A percentile compares a stretch with the other conserved stretches of the same genome.
phyloP scores from a whole-genome alignment of 2,329 filamentous ascomycete species.

The Colletotrichum cuscutae region DNA sequence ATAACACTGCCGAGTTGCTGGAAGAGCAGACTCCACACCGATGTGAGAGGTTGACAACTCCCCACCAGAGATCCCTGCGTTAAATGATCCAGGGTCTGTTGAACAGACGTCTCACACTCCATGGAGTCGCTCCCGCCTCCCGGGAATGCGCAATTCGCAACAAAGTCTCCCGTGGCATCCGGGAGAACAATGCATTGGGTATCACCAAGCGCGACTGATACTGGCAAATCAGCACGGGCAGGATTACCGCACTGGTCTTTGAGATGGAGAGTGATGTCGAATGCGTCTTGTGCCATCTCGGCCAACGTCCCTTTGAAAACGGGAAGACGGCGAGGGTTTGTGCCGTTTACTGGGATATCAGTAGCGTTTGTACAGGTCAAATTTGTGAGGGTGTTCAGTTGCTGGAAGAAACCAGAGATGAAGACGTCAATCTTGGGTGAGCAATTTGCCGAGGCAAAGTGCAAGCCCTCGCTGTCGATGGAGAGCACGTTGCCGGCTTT shows the following conservation, averaged over 20 bases:
- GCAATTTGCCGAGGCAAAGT: conserved; percentile 48
- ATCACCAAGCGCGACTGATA: conserved; percentile 46
- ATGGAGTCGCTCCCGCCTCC: conserved; percentile 42
- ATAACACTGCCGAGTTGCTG: conserved; percentile 43
- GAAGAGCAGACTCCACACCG: conserved; percentile 42
- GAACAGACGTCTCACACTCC: conserved; percentile 45
- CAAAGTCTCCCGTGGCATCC: conserved; percentile 33
- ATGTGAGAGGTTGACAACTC: conserved; percentile 47
- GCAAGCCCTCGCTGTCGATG: conserved; percentile 45
- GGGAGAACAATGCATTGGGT: conserved; percentile 40
- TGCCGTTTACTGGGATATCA: conserved; percentile 33
- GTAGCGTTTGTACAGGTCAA: conserved; percentile 41
- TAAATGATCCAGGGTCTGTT: conserved; percentile 46
- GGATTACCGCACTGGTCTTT: conserved; percentile 48
- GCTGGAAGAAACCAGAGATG: conserved; percentile 46
- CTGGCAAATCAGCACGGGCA: conserved; percentile 39
- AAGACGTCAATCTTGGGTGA: conserved; percentile 45
- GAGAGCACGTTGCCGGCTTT: conserved; percentile 44
- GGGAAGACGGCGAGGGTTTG: conserved; percentile 5
- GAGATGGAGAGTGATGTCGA: conserved; percentile 46
- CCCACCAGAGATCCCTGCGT: conserved; percentile 48
- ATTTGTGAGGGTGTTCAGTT: conserved; percentile 45
- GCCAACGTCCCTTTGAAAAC: not conserved
- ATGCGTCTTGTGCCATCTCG: conserved; percentile 38
- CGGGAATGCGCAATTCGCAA: conserved; percentile 47